Evolutionary conservation across 2,329 filamentous ascomycete species (phyloP).

Genomic region (Endoconidiophora laricicola): DNA sequence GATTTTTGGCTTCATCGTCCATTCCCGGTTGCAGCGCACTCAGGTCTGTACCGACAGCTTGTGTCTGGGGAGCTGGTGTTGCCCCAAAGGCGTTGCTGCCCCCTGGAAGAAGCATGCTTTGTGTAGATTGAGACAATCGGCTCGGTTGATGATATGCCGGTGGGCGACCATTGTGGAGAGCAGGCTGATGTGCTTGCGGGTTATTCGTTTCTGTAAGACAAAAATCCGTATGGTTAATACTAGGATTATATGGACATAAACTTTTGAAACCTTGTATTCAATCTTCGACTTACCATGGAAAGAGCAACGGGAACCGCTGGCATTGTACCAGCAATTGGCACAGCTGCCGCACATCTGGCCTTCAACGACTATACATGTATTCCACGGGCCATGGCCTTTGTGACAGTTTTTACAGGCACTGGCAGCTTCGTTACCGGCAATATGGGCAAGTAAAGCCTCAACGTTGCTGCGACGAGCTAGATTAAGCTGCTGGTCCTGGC

Average conservation of each 20-base stretch:
- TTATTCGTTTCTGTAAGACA: slow-evolving; percentile 28
- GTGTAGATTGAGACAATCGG: slow-evolving; percentile 13
- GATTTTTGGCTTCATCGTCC: slow-evolving; percentile 22
- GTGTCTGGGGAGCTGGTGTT: not conserved
- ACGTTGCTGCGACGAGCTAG: slow-evolving; percentile 41
- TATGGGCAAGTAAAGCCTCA: slow-evolving; percentile 40
- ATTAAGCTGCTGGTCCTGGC: slow-evolving; percentile 37
- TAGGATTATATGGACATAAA: not conserved
- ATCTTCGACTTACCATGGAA: slow-evolving; percentile 34
- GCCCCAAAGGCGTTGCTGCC: not conserved
- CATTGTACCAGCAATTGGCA: slow-evolving; percentile 48
- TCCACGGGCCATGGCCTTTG: slow-evolving; percentile 44
- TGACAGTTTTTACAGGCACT: slow-evolving; percentile 43
- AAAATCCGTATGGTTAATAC: not conserved
- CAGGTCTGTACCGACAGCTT: not conserved
- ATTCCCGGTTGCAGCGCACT: slow-evolving; percentile 18
- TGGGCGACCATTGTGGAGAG: slow-evolving; percentile 11
- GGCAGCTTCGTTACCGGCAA: slow-evolving; percentile 32
- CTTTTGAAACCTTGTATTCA: not conserved
- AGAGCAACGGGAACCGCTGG: slow-evolving; percentile 40
- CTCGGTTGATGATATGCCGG: slow-evolving; percentile 12
- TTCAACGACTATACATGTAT: slow-evolving; percentile 38
- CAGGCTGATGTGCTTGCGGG: slow-evolving; percentile 21
- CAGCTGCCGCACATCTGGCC: slow-evolving; percentile 46
- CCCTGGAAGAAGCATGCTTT: slow-evolving; percentile 1